Evolutionary conservation across 257 asterid species (phyloP), one percentile per base, ranked within the genome.

Genomic region (Thymus mandschuricus): DNA sequence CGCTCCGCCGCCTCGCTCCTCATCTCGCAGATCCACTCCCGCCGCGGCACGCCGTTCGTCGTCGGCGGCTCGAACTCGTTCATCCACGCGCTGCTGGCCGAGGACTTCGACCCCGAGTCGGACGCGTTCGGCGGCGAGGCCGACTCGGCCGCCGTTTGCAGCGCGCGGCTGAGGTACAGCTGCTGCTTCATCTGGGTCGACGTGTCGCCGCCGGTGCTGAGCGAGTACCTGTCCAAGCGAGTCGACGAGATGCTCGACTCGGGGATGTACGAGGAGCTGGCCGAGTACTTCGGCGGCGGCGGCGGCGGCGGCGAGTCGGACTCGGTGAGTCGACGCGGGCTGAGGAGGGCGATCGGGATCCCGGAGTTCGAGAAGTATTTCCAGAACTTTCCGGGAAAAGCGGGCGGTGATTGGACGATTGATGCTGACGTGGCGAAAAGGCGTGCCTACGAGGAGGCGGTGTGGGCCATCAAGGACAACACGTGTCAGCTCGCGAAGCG

Each of bases 61-160:
- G 98, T 87, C 2, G 98, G 98, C 3, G 98, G 98, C 4, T 92
- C 98, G 0, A 92, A 92, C 86, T 86, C 98, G 9, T 88, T 82
- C 75, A 71, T 92, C 68, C 83, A 89, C 64, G 81, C 96, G 3
- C 79, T 92, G 3, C 10, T 88, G 27, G 82, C 88, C 0, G 54
- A 80, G 40, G 73, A 64, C 34, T 88, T 82, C 75, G 35, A 75
- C 52, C 88, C 88, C 1, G 86, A 72, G 7, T 2, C 15, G 0
- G 94, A 86, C 78, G 92, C 86, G 12, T 89, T 92, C 72, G 62
- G 46, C 72, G 62, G 46, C 21, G 86, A 76, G 41, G 74, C 86
- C 8, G 13, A 66, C 79, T 46, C 73, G 8, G 74, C 10, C 11
- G 51, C 81, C 59, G 51, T 81, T 56, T 76, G 83, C 5, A 76